Evolutionary conservation across 2,329 filamentous ascomycete species (phyloP), one percentile per base, ranked within the genome.

Genomic region (Aureobasidium sp.): DNA sequence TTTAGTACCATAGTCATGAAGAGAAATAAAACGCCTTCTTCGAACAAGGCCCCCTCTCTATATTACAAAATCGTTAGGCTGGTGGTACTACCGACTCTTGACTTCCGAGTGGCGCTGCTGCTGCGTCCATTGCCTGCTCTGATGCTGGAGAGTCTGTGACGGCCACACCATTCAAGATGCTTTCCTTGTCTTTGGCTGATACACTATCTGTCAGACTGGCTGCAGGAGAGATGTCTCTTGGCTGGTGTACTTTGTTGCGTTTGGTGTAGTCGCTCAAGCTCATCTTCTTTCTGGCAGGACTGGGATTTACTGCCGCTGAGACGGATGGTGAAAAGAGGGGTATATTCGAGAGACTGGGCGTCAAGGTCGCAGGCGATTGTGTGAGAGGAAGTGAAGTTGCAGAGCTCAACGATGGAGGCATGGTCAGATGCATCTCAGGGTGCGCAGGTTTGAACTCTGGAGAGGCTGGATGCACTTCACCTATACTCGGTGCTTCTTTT

Each of bases 191-290:
- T 45, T 59, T 59, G 57, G 57, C 45, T 37, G 54, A 58, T n/a
- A 48, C 54, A 14, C 54, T 58, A 29, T 59, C 57, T 8, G 45
- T 42, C 44, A 59, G 27, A 42, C 57, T 59, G 36, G 45, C 45
- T 10, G 57, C 57, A 21, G 57, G 57, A 5, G 57, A 59, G 5
- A 59, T 59, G 25, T 59, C 57, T 36, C 57, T 36, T 59, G 57
- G 47, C 36, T 49, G 55, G 61, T 68, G 68, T 11, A 68, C 67
- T 61, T 76, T 77, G 61, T 70, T 75, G 53, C 77, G 72, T 55
- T 74, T 77, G 5, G 77, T 79, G 62, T 79, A 81, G 59, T 80
- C 78, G 64, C 77, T 79, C n/a, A 81, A 66, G 64, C 77, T 80
- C 62, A 81, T 71, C 70, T 80, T 81, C 71, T 81, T 81, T 62